Evolutionary conservation across 371 early-diverging fungal species (phyloP).

Genomic region (Dichotomocladium elegans): DNA sequence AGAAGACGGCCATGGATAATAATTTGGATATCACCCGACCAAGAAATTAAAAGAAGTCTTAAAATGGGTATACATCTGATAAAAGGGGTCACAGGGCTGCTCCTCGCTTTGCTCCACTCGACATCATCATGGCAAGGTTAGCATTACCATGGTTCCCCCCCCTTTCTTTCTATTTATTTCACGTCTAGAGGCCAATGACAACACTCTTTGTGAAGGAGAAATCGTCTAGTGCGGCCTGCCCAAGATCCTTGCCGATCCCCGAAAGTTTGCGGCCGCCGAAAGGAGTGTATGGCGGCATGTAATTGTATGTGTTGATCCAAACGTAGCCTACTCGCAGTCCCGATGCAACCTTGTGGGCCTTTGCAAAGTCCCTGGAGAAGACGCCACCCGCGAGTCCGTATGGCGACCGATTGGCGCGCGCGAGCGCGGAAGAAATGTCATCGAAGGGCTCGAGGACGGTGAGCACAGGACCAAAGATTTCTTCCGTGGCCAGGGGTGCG

Average conservation of each 20-base stretch:
- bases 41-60: no score
- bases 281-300: constrained; percentile 60
- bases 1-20: no score
- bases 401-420: constrained; percentile 62
- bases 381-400: constrained; percentile 82
- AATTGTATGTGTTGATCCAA: constrained; percentile 56
- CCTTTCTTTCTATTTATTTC: no score
- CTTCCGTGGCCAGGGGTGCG: constrained; percentile 68
- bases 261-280: constrained; percentile 86
- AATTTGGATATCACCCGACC: no score
- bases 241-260: constrained; percentile 78
- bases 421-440: constrained; percentile 65
- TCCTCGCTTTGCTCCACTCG: no score
- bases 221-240: constrained; percentile 60
- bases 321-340: constrained; percentile 30
- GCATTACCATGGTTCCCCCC: no score
- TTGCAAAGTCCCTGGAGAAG: constrained; percentile 66
- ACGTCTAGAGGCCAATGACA: constrained; percentile 24
- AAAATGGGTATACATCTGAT: no score
- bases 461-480: constrained; percentile 87
- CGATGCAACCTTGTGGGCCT: constrained; percentile 60
- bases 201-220: constrained; percentile 64
- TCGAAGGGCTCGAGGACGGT: constrained; percentile 67
- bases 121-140: no score
- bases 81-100: no score